Conservation (phyloP, 2,329 filamentous ascomycete genomes). For the Hymenoscyphus occultus region DNA sequence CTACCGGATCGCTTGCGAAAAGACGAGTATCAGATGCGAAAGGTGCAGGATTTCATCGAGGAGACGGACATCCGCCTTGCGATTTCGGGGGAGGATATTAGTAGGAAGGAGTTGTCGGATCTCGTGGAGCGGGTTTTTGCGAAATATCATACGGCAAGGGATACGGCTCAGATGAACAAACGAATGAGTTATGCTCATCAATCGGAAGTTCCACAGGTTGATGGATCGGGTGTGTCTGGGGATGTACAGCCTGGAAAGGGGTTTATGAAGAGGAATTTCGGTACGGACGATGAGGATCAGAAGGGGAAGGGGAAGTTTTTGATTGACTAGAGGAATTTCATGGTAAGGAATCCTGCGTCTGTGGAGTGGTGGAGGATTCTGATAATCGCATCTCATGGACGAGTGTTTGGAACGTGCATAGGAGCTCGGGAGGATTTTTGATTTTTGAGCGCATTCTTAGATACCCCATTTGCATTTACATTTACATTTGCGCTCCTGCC, state of each 20-base stretch:
- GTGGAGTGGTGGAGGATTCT: too few species aligned
- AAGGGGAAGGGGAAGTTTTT: slow-evolving; percentile 17
- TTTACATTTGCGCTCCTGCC: too few species aligned
- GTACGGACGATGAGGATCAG: slow-evolving; percentile 2
- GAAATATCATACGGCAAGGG: slow-evolving; percentile 30
- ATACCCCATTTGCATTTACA: too few species aligned
- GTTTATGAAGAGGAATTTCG: slow-evolving; percentile 7
- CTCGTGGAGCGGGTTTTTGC: slow-evolving; percentile 29
- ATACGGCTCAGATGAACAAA: slow-evolving; percentile 32
- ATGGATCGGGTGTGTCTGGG: background rate
- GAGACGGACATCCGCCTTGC: slow-evolving; percentile 49
- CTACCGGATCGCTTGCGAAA: slow-evolving; percentile 47
- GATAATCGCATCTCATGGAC: too few species aligned
- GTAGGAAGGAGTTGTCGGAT: slow-evolving; percentile 23
- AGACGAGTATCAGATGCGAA: slow-evolving; percentile 45
- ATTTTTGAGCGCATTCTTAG: too few species aligned
- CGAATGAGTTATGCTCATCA: slow-evolving; percentile 31
- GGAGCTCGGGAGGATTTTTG: too few species aligned
- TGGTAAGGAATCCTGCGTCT: background rate
- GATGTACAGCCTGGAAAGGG: background rate
- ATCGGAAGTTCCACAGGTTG: background rate
- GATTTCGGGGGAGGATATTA: slow-evolving; percentile 20
- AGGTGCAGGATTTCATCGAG: slow-evolving; percentile 53
- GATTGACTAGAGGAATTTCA: slow-evolving; percentile 13
- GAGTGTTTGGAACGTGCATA: too few species aligned